phyloP scores from a whole-genome alignment of 768 basidiomycete genomes.

The Suillus paluster region DNA sequence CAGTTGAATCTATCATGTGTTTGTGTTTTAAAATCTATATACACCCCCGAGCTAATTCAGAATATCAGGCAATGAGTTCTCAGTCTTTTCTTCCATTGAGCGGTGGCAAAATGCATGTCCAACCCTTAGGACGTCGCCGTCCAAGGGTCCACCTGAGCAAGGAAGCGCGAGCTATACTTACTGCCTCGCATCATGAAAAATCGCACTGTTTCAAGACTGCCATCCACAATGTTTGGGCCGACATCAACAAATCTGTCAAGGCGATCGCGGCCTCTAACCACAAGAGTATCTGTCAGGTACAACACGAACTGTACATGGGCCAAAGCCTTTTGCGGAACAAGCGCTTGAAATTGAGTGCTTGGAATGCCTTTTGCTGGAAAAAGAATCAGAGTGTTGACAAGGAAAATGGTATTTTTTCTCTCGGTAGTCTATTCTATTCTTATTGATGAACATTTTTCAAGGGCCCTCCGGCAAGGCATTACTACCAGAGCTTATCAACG shows the following conservation, averaged over 20 bases:
- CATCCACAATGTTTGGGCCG: constrained; percentile 3
- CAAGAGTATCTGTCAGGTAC: constrained; percentile 8
- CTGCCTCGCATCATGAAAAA: background rate
- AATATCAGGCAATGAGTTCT: too few relatives aligned
- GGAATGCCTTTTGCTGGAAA: constrained; percentile 16
- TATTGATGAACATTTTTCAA: too few relatives aligned
- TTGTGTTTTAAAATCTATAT: too few relatives aligned
- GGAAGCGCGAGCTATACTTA: constrained; percentile 2
- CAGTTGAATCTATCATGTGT: too few relatives aligned
- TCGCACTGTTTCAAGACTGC: background rate
- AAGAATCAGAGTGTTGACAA: background rate
- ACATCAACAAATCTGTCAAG: constrained; percentile 1
- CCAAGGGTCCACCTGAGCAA: constrained; percentile 4
- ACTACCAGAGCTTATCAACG: too few relatives aligned
- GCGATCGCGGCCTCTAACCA: constrained; percentile 8
- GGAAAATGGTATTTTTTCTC: too few relatives aligned
- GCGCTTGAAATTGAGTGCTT: constrained; percentile 5
- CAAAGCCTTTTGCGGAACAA: background rate
- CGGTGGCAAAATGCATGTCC: too few relatives aligned
- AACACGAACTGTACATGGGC: constrained; percentile 10
- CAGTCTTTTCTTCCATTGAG: too few relatives aligned
- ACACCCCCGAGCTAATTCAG: too few relatives aligned
- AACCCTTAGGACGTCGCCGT: background rate
- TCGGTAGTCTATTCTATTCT: too few relatives aligned
- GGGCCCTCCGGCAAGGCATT: too few relatives aligned